These are phyloP conservation scores for Schizochytrium sp. DNA, from an alignment of 108 stramenopile species.

Conservation along the genomic window DNA sequence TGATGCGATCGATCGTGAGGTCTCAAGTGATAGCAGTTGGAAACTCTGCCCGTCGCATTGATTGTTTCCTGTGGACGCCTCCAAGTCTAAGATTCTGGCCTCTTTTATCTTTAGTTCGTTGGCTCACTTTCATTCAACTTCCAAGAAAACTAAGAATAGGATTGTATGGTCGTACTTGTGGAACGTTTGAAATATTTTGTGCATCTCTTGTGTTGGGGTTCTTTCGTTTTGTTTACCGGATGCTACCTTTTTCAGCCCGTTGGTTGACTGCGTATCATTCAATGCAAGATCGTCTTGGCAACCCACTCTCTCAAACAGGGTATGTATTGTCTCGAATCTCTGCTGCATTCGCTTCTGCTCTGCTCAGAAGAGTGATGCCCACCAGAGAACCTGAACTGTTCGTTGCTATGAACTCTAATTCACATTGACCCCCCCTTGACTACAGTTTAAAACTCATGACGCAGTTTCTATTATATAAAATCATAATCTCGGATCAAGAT, in stretches of 20 bases:
- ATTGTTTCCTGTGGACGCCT: slow-evolving; percentile 36
- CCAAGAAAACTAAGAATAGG: neutral
- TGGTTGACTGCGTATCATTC: slow-evolving; percentile 16
- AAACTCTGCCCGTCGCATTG: neutral
- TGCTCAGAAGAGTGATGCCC: no score
- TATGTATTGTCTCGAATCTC: neutral
- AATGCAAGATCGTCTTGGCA: neutral
- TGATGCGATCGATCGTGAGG: neutral
- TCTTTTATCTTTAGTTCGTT: neutral
- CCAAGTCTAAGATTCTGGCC: slow-evolving; percentile 41
- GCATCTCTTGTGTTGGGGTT: slow-evolving; percentile 10
- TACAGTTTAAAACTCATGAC: no score
- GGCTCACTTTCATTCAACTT: neutral
- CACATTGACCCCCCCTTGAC: no score
- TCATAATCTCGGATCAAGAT: no score
- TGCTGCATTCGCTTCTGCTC: neutral
- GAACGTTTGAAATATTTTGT: neutral
- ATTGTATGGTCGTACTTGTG: neutral
- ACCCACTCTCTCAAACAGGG: neutral
- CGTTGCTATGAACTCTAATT: no score
- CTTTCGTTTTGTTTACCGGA: slow-evolving; percentile 18
- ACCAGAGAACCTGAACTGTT: no score
- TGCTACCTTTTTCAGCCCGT: neutral
- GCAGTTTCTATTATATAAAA: no score
- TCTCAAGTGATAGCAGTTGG: neutral